These are phyloP conservation scores for Triticum dicoccoides DNA, from an alignment of 176 grass and related monocot species.

Conservation along the genomic window DNA sequence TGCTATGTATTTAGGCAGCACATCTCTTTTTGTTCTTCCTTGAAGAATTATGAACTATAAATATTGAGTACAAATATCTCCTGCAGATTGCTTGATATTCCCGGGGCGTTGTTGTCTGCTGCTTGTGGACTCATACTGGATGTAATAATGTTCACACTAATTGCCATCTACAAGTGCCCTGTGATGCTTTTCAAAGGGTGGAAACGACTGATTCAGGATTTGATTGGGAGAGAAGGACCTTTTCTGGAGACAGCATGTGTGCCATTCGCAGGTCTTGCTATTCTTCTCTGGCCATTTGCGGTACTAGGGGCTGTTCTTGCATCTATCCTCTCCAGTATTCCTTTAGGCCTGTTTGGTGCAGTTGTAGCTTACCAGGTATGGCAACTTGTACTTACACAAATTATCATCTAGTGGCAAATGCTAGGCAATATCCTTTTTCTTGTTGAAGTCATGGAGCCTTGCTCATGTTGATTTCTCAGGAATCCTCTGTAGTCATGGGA, in stretches of 20 bases:
- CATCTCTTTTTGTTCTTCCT: neutral
- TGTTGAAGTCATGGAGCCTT: slow-evolving; percentile 10
- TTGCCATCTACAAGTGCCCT: slow-evolving; percentile 82
- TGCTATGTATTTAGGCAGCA: slow-evolving; percentile 11
- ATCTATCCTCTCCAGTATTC: slow-evolving; percentile 75
- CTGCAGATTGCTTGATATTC: slow-evolving; percentile 69
- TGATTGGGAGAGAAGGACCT: slow-evolving; percentile 89
- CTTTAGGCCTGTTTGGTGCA: slow-evolving; percentile 80
- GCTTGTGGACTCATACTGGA: slow-evolving; percentile 64
- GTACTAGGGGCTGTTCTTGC: slow-evolving; percentile 71
- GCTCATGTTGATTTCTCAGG: slow-evolving; percentile 46
- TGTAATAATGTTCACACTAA: slow-evolving; percentile 65
- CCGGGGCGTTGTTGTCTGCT: slow-evolving; percentile 57
- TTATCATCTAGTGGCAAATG: neutral
- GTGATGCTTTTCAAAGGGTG: slow-evolving; percentile 99
- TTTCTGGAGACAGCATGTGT: slow-evolving; percentile 97
- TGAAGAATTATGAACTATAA: slow-evolving; percentile 25
- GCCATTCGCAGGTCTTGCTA: slow-evolving; percentile 91
- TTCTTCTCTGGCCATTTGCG: slow-evolving; percentile 94
- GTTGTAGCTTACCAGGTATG: slow-evolving; percentile 90
- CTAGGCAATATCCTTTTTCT: neutral
- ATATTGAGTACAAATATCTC: neutral
- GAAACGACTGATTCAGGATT: slow-evolving; percentile 78
- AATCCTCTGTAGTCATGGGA: slow-evolving; percentile 75
- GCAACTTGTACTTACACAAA: neutral